Evolutionary conservation across 257 asterid genomes (phyloP), one percentile per base, ranked within the genome.

Genomic region (Solanum pennellii): DNA sequence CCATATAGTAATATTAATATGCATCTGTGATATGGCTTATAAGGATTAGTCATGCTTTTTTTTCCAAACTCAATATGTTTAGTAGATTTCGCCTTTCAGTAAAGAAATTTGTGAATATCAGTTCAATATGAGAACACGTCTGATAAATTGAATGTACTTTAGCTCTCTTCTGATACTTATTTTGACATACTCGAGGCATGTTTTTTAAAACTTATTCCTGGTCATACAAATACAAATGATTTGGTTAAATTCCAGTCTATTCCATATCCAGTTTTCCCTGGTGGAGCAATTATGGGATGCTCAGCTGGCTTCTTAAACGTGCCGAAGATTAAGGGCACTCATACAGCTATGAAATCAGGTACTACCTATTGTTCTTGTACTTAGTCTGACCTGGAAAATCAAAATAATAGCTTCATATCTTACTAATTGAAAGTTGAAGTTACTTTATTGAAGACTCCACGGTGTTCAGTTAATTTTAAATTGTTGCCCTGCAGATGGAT

Each of bases 341-440:
- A 97, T 88, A 97, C 99, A 45, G 99, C 99, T 52, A 97, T 97
- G 97, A 97, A 97, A 92, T 97, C 99, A 91, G 99, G 99, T 96
- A 92, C 60, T 29, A 35, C 71, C 29, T 88, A 37, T 68, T 80
- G 31, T 89, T 42, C 68, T 86, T 39, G 42, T 15, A 82, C 69
- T 76, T 45, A 47, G 9, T 11, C 66, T 86, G 25, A 18, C 41
- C 62, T 73, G 9, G 56, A 60, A 77, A 82, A 85, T 86, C 83
- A 65, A 49, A 52, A 44, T 86, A 42, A 7, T 76, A 42, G 42
- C 29, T 31, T 52, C 56, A 49, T 79, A 45, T 41, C 66, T 45
- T 79, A 79, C 62, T 79, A 45, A 25, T 79, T 79, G 66, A 77
- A 77, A n/a, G 37, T 44, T 44, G 44, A 77, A 7, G 84, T 79